A percentile compares a stretch with the other conserved stretches of the same genome.
Conservation (phyloP, 2,329 filamentous ascomycete genomes). For the Colletotrichum chrysophilum region DNA sequence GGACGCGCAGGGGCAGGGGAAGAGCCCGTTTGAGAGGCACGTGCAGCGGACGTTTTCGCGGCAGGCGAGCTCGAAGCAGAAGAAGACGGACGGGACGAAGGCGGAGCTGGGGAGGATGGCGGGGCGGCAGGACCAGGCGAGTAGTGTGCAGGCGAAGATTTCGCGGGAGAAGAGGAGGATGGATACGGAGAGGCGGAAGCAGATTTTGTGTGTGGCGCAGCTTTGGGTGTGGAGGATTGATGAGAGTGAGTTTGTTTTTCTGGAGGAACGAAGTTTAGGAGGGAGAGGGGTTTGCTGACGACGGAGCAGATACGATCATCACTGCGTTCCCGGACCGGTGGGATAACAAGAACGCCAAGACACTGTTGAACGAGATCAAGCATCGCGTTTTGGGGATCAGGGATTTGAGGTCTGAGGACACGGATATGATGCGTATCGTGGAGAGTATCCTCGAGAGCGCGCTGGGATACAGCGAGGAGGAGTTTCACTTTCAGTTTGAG, state of each 20-base stretch:
- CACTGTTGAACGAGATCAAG: conserved; percentile 22
- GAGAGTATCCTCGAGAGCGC: conserved; percentile 14
- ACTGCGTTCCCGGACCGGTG: conserved; percentile 22
- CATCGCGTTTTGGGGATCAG: conserved; percentile 16
- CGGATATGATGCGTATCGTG: conserved; percentile 19
- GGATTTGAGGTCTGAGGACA: conserved; percentile 2
- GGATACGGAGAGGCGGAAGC: conserved; percentile 32
- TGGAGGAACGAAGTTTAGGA: no score
- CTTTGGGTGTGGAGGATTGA: conserved; percentile 25
- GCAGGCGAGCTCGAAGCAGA: conserved; percentile 23
- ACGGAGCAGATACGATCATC: conserved; percentile 14
- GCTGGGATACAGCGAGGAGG: conserved; percentile 19
- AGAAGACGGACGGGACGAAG: conserved; percentile 24
- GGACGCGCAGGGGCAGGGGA: not conserved
- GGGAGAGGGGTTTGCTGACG: not conserved
- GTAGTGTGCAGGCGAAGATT: conserved; percentile 20
- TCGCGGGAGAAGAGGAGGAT: conserved; percentile 15
- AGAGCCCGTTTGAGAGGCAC: conserved; percentile 10
- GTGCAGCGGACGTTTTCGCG: conserved; percentile 5
- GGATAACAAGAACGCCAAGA: conserved; percentile 26
- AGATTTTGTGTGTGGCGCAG: conserved; percentile 30
- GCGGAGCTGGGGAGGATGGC: conserved; percentile 23
- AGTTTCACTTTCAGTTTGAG: conserved; percentile 24
- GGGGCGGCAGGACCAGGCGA: conserved; percentile 21
- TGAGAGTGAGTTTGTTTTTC: conserved; percentile 7